These are phyloP conservation scores for Ceratobasidium sp. DNA, from an alignment of 1,284 basidiomycete genomes.

Conservation along the genomic window DNA sequence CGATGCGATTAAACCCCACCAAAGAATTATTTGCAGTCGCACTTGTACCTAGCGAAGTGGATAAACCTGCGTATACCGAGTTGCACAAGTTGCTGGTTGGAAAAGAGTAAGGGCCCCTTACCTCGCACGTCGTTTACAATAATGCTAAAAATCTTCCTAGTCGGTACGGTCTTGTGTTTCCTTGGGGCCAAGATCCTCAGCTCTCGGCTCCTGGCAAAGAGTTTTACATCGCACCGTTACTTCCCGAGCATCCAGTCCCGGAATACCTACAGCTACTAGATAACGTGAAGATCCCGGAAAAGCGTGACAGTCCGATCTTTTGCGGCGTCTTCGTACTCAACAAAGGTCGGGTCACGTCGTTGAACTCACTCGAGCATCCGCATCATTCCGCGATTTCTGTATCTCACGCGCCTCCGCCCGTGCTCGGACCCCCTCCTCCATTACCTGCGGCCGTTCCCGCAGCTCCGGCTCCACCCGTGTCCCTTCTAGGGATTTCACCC, in stretches of 20 bases:
- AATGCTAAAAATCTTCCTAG: conserved; percentile 59
- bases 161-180: conserved; percentile 87
- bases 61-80: conserved; percentile 68
- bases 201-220: conserved; percentile 85
- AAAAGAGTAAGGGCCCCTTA: conserved; percentile 73
- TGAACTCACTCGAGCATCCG: conserved; percentile 60
- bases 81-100: conserved; percentile 77
- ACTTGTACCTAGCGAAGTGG: conserved; percentile 69
- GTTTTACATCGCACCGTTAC: conserved; percentile 87
- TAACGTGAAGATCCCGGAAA: conserved; percentile 76
- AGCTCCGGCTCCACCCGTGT: conserved; percentile 27
- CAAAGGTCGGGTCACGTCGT: conserved; percentile 65
- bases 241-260: conserved; percentile 76
- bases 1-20: conserved; percentile 78
- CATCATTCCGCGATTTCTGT: conserved; percentile 55
- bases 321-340: conserved; percentile 86
- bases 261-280: conserved; percentile 90
- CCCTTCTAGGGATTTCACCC: conserved; percentile 20
- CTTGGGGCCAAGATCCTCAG: conserved; percentile 80
- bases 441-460: background rate
- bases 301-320: conserved; percentile 73
- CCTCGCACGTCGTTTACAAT: conserved; percentile 37
- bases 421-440: conserved; percentile 7
- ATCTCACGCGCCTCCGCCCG: conserved; percentile 50
- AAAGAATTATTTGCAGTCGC: conserved; percentile 84